A percentile compares a stretch with the other conserved stretches of the same genome.
Conservation (phyloP, 192 early-diverging fungal species). For the Powellomyces hirtus region DNA sequence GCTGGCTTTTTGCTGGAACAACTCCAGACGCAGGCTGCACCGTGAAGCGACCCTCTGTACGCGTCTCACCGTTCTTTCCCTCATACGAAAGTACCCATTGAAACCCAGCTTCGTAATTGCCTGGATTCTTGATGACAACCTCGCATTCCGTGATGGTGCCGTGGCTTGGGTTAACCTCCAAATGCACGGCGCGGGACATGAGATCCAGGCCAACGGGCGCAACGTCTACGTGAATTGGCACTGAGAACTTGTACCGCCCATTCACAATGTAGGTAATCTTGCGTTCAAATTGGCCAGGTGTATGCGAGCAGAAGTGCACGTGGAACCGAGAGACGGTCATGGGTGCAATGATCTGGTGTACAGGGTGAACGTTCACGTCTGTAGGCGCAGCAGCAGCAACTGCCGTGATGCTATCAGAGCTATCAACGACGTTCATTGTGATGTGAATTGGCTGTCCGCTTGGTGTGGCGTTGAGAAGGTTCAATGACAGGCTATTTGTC, state of each 20-base stretch:
- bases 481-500: slow-evolving; percentile 28
- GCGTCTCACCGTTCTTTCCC: background rate
- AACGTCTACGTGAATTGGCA: slow-evolving; percentile 36
- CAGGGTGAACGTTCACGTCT: slow-evolving; percentile 23
- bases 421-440: slow-evolving; percentile 11
- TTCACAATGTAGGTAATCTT: slow-evolving; percentile 49
- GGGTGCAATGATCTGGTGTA: slow-evolving; percentile 25
- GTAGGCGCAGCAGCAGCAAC: background rate
- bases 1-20: slow-evolving; percentile 11
- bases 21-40: slow-evolving; percentile 27
- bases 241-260: slow-evolving; percentile 48
- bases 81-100: slow-evolving; percentile 20
- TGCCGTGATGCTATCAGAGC: background rate
- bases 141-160: background rate
- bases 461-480: slow-evolving; percentile 44
- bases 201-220: slow-evolving; percentile 30
- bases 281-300: slow-evolving; percentile 14
- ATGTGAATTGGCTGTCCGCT: slow-evolving; percentile 34
- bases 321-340: slow-evolving; percentile 38
- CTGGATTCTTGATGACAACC: slow-evolving; percentile 19
- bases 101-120: slow-evolving; percentile 35
- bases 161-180: slow-evolving; percentile 4
- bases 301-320: slow-evolving; percentile 27
- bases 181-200: slow-evolving; percentile 9
- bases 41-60: slow-evolving; percentile 34